A percentile compares a stretch with the other conserved stretches of the same genome.
phyloP scores from a whole-genome alignment of 495 filamentous ascomycete species.

The Amphirosellinia nigrospora region DNA sequence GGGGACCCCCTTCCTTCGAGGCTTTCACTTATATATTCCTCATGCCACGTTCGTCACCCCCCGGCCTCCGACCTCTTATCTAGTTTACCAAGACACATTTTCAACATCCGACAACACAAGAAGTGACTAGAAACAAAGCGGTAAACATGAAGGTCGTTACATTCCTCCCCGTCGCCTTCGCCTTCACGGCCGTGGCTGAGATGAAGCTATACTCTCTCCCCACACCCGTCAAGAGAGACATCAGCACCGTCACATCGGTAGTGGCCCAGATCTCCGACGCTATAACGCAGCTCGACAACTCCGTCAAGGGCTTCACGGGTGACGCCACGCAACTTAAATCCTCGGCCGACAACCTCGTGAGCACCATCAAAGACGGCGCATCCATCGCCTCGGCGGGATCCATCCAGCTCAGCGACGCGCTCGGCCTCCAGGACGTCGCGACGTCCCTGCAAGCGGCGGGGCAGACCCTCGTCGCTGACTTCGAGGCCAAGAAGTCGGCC shows the following conservation, averaged over 20 bases:
- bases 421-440: constrained; percentile 43
- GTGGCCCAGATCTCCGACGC: constrained; percentile 40
- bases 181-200: constrained; percentile 31
- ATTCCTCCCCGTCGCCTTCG: constrained; percentile 43
- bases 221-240: constrained; percentile 43
- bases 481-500: constrained; percentile 43
- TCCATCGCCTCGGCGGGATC: constrained; percentile 32
- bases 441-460: constrained; percentile 43
- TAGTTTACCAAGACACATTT: not conserved
- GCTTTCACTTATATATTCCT: not conserved
- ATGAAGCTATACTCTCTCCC: constrained; percentile 35
- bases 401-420: constrained; percentile 41
- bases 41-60: not conserved
- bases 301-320: constrained; percentile 44
- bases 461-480: constrained; percentile 38
- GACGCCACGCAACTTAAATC: constrained; percentile 41
- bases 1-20: not conserved
- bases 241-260: constrained; percentile 40
- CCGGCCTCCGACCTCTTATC: not conserved
- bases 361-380: constrained; percentile 42
- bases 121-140: not conserved
- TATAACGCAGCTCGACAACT: constrained; percentile 43
- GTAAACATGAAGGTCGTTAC: constrained; percentile 50
- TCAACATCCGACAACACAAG: not conserved
- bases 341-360: constrained; percentile 43